These are phyloP conservation scores for Cyberlindnera misumaiensis DNA, from an alignment of 805 yeast genomes.

Conservation along the genomic window DNA sequence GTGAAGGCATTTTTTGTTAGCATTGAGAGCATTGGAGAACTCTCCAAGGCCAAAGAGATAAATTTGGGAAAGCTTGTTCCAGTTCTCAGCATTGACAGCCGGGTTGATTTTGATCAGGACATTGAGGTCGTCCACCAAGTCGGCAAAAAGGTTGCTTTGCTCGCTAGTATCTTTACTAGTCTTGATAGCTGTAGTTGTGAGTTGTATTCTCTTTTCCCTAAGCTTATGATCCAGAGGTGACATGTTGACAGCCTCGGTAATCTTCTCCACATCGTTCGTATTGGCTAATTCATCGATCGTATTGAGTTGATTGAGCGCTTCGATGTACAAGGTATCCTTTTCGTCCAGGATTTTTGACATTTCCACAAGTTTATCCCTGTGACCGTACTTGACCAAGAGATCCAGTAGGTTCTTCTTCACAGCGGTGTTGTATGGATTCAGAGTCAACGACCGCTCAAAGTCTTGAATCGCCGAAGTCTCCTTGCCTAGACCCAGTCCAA, in stretches of 20 bases:
- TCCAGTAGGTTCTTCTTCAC: conserved; percentile 46
- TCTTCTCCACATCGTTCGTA: conserved; percentile 25
- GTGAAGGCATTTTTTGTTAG: conserved; percentile 62
- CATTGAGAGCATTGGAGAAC: conserved; percentile 43
- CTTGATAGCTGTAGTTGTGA: conserved; percentile 20
- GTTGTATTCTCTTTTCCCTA: conserved; percentile 26
- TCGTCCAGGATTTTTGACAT: not conserved
- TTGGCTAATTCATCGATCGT: conserved; percentile 15
- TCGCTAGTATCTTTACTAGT: conserved; percentile 13
- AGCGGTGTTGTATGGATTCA: conserved; percentile 33
- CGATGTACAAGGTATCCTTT: conserved; percentile 12
- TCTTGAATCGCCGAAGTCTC: conserved; percentile 47
- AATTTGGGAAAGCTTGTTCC: conserved; percentile 28
- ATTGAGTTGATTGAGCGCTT: conserved; percentile 15
- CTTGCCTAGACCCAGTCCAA: conserved; percentile 50
- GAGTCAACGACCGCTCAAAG: conserved; percentile 40
- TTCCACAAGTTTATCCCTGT: conserved; percentile 29
- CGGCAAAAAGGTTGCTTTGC: conserved; percentile 12
- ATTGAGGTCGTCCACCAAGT: conserved; percentile 22
- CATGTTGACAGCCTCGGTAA: conserved; percentile 29
- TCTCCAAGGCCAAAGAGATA: conserved; percentile 47
- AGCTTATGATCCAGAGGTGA: conserved; percentile 38
- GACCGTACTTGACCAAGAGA: conserved; percentile 47
- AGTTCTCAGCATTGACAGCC: conserved; percentile 22
- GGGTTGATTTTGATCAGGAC: conserved; percentile 23